Conservation (phyloP, 352 stramenopile species). For the Phytophthora parvispora region DNA sequence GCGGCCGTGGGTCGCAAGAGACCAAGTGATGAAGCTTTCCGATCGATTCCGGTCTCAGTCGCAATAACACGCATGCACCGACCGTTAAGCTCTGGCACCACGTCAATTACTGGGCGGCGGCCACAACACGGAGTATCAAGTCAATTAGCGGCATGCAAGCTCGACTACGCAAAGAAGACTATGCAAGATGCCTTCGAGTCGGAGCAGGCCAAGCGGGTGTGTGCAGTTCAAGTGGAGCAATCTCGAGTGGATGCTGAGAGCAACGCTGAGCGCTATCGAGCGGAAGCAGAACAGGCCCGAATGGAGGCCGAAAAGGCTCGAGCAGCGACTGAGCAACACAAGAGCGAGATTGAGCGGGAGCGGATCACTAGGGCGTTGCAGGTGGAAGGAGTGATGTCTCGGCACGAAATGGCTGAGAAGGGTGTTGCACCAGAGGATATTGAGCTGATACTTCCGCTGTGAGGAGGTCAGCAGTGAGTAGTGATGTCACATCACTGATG, state of each 20-base stretch:
- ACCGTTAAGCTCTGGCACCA: not conserved
- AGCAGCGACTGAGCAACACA: not conserved
- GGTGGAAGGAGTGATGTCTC: not conserved
- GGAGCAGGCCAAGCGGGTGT: not conserved
- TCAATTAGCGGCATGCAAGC: not conserved
- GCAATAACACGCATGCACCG: not conserved
- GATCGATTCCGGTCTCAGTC: too few relatives aligned
- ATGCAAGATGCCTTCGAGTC: not conserved
- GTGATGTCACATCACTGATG: too few relatives aligned
- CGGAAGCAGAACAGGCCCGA: not conserved
- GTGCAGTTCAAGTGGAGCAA: not conserved
- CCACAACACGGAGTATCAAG: not conserved
- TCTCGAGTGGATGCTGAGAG: not conserved
- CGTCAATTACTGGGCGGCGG: not conserved
- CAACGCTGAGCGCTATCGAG: not conserved
- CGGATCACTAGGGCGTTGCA: not conserved
- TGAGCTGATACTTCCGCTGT: not conserved
- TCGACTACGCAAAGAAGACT: not conserved
- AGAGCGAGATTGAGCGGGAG: not conserved
- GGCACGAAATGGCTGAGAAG: not conserved
- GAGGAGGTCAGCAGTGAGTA: not conserved
- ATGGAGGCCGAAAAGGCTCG: not conserved
- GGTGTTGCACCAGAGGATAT: not conserved
- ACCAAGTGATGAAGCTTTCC: not conserved
- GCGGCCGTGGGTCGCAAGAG: not conserved